A percentile compares a stretch with the other conserved stretches of the same genome.
These are phyloP conservation scores for Endotrypanum monterogeii DNA, from an alignment of 208 protist genomes.

Conservation along the genomic window DNA sequence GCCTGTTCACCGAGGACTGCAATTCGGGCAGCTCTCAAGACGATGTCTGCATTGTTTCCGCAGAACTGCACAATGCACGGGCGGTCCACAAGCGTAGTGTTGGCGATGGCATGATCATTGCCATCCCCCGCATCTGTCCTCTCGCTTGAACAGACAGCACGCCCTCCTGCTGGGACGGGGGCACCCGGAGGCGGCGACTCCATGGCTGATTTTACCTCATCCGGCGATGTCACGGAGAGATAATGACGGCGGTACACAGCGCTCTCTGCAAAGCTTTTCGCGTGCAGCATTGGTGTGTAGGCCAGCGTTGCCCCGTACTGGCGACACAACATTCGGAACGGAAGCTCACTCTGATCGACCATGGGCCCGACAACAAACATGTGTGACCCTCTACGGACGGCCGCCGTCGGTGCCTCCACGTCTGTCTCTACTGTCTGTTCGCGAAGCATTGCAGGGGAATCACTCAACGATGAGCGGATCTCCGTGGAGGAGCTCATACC, in stretches of 20 bases:
- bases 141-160: not conserved
- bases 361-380: conserved; percentile 89
- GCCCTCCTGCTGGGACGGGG: not conserved
- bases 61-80: conserved; percentile 92
- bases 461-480: not conserved
- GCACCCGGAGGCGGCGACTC: not conserved
- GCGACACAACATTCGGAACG: conserved; percentile 89
- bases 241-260: conserved; percentile 59
- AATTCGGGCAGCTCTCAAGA: conserved; percentile 61
- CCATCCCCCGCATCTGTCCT: not conserved
- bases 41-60: conserved; percentile 60
- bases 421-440: not conserved
- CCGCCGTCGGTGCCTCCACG: not conserved
- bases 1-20: conserved; percentile 57
- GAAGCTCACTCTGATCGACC: conserved; percentile 93
- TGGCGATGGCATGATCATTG: not conserved
- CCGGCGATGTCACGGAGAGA: conserved; percentile 49
- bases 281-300: conserved; percentile 93
- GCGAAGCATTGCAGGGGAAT: not conserved
- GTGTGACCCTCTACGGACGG: conserved; percentile 10
- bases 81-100: conserved; percentile 49
- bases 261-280: conserved; percentile 54
- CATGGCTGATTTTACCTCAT: conserved; percentile 25
- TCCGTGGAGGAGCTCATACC: not conserved
- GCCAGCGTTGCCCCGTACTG: conserved; percentile 77